Conservation (phyloP, 768 basidiomycete genomes). For the Chiua virens region DNA sequence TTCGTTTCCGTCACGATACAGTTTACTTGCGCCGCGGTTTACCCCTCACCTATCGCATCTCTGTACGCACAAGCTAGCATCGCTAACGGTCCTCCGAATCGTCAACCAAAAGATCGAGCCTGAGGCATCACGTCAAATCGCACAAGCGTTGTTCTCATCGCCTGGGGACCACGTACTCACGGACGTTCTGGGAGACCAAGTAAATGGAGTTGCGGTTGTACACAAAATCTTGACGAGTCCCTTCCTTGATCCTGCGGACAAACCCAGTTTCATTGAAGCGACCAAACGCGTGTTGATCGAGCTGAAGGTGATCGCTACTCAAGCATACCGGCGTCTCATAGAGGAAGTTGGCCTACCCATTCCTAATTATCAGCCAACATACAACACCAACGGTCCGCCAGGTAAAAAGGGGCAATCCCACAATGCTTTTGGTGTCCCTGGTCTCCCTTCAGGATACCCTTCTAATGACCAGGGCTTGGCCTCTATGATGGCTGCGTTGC, state of each 20-base stretch:
- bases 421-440: constrained; percentile 64
- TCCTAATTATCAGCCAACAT: constrained; percentile 82
- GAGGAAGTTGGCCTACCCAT: constrained; percentile 94
- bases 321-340: constrained; percentile 89
- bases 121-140: constrained; percentile 81
- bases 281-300: constrained; percentile 89
- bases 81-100: constrained; percentile 90
- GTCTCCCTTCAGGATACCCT: constrained; percentile 76
- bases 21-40: constrained; percentile 91
- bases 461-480: constrained; percentile 83
- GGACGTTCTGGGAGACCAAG: constrained; percentile 94
- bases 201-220: constrained; percentile 91
- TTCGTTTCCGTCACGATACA: constrained; percentile 93
- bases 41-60: constrained; percentile 95
- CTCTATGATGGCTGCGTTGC: constrained; percentile 90
- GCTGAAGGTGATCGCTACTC: constrained; percentile 90
- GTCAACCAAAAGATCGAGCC: constrained; percentile 96
- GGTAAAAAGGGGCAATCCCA: constrained; percentile 58
- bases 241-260: constrained; percentile 73
- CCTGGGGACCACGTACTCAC: constrained; percentile 87
- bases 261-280: constrained; percentile 73
- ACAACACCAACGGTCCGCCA: constrained; percentile 58
- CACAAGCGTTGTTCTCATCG: constrained; percentile 89
- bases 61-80: constrained; percentile 97
- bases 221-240: constrained; percentile 90